Percentiles rank a stretch among this genome's conserved stretches.
phyloP scores from a whole-genome alignment of 768 basidiomycete genomes.

The Sarcodon sp. region DNA sequence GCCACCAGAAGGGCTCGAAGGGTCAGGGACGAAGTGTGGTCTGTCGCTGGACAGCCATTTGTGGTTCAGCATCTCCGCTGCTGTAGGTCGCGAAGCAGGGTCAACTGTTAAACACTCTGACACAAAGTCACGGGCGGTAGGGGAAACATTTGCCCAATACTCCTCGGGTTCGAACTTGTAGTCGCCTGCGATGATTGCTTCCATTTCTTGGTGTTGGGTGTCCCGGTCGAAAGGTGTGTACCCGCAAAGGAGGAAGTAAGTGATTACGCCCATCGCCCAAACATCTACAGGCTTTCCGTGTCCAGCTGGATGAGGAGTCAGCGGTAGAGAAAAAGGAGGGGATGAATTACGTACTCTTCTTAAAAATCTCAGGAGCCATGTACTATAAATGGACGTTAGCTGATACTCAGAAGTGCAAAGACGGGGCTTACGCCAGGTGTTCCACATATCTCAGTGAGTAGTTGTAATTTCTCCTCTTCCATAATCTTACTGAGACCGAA shows the following conservation, averaged over 20 bases:
- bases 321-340: neutral
- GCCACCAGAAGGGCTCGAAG: slow-evolving; percentile 38
- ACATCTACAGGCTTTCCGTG: slow-evolving; percentile 92
- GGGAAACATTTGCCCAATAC: slow-evolving; percentile 80
- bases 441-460: slow-evolving; percentile 92
- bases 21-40: slow-evolving; percentile 62
- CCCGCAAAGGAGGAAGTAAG: slow-evolving; percentile 86
- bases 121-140: slow-evolving; percentile 78
- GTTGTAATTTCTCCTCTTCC: slow-evolving; percentile 77
- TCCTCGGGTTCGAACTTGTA: slow-evolving; percentile 85
- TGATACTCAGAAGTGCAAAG: neutral
- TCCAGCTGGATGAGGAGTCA: slow-evolving; percentile 37
- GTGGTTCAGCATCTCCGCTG: slow-evolving; percentile 60
- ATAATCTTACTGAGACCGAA: slow-evolving; percentile 89
- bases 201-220: slow-evolving; percentile 78
- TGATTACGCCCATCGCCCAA: slow-evolving; percentile 98
- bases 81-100: slow-evolving; percentile 69
- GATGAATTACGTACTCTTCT: slow-evolving; percentile 50
- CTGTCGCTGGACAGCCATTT: slow-evolving; percentile 63
- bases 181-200: slow-evolving; percentile 88
- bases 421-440: slow-evolving; percentile 60
- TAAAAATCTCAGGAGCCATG: slow-evolving; percentile 96
- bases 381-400: slow-evolving; percentile 30
- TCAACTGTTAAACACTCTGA: slow-evolving; percentile 74
- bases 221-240: slow-evolving; percentile 98